A percentile compares a stretch with the other conserved stretches of the same genome.
These are phyloP conservation scores for Cicer judaicum DNA, from an alignment of 306 rosid species.

Conservation along the genomic window DNA sequence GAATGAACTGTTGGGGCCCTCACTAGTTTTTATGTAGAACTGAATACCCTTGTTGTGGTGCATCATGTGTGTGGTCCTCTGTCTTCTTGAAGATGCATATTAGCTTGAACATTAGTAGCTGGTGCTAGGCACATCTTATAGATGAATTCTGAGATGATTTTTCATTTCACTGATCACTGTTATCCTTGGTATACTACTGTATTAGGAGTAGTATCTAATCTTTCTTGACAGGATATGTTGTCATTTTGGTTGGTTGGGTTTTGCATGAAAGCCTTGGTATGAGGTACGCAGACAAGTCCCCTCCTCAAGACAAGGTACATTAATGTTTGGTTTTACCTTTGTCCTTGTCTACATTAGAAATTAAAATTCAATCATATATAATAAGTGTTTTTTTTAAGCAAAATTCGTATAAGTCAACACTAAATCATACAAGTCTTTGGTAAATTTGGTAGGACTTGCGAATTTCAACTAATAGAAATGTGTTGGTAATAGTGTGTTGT, in stretches of 20 bases:
- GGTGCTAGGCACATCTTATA: neutral
- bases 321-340: too few species aligned
- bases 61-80: conserved; percentile 10
- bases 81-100: conserved; percentile 10
- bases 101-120: conserved; percentile 14
- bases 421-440: too few species aligned
- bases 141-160: neutral
- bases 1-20: conserved; percentile 14
- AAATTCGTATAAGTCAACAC: too few species aligned
- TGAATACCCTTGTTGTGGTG: neutral
- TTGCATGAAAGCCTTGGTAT: neutral
- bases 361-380: too few species aligned
- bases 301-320: too few species aligned
- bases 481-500: too few species aligned
- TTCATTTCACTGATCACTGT: neutral
- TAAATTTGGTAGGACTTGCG: too few species aligned
- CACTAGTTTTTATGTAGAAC: neutral
- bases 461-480: too few species aligned
- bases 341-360: too few species aligned
- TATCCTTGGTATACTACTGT: neutral
- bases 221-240: neutral
- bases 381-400: too few species aligned
- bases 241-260: conserved; percentile 14
- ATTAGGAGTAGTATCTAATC: neutral
- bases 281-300: too few species aligned